phyloP scores from a whole-genome alignment of 2,329 filamentous ascomycete genomes.

The Arthrobotrys sphaeroides region DNA sequence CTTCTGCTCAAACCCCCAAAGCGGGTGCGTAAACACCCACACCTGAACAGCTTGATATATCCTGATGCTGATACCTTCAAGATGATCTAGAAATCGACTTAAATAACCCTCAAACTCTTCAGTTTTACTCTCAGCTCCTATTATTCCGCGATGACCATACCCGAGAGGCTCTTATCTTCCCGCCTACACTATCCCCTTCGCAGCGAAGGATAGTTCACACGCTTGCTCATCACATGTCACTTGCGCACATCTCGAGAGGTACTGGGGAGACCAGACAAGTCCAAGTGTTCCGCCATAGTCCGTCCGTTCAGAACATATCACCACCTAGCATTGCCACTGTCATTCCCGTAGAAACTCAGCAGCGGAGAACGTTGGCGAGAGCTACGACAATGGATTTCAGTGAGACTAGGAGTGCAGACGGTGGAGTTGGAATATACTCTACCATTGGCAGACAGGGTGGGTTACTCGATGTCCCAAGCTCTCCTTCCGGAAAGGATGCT shows the following conservation, averaged over 20 bases:
- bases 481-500: slow-evolving; percentile 68
- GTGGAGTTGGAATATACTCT: slow-evolving; percentile 75
- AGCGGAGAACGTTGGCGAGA: slow-evolving; percentile 80
- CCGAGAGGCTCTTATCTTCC: slow-evolving; percentile 85
- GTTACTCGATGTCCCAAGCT: slow-evolving; percentile 87
- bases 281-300: slow-evolving; percentile 72
- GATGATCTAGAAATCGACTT: slow-evolving; percentile 77
- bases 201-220: slow-evolving; percentile 93
- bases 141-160: slow-evolving; percentile 83
- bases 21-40: slow-evolving; percentile 20
- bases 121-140: slow-evolving; percentile 88
- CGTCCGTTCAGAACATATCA: slow-evolving; percentile 60
- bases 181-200: slow-evolving; percentile 78
- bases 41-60: not conserved
- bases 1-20: slow-evolving; percentile 22
- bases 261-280: slow-evolving; percentile 87
- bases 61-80: slow-evolving; percentile 32
- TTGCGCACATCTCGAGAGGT: slow-evolving; percentile 90
- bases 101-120: slow-evolving; percentile 86
- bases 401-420: slow-evolving; percentile 75
- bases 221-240: slow-evolving; percentile 90
- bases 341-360: slow-evolving; percentile 77
- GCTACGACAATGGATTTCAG: slow-evolving; percentile 98
- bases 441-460: slow-evolving; percentile 80
- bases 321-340: slow-evolving; percentile 70